Conservation (phyloP, 768 basidiomycete genomes). For the Russula sp. region DNA sequence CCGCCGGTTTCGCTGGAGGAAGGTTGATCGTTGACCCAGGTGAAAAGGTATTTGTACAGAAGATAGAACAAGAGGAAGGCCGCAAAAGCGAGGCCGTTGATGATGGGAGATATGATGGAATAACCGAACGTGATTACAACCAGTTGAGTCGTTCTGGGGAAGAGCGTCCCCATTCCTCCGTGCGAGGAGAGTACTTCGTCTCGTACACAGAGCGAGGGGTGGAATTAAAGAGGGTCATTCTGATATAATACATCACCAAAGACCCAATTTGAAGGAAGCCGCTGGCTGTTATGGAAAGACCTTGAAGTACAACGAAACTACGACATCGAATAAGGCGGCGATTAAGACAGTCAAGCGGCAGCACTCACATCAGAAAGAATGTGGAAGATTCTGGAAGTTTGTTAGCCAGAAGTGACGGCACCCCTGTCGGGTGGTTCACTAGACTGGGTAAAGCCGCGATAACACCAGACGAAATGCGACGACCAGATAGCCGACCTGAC, state of each 20-base stretch:
- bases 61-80: constrained; percentile 84
- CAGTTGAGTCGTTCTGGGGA: constrained; percentile 74
- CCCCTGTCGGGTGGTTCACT: constrained; percentile 60
- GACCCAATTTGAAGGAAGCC: constrained; percentile 78
- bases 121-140: constrained; percentile 82
- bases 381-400: constrained; percentile 81
- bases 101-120: constrained; percentile 87
- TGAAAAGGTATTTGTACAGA: constrained; percentile 59
- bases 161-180: constrained; percentile 67
- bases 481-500: constrained; percentile 88
- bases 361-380: constrained; percentile 80
- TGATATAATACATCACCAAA: constrained; percentile 85
- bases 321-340: constrained; percentile 6
- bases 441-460: constrained; percentile 64
- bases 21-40: constrained; percentile 63
- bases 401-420: constrained; percentile 68
- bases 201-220: constrained; percentile 83
- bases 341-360: not conserved
- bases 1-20: constrained; percentile 79
- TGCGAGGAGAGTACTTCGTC: constrained; percentile 72
- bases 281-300: constrained; percentile 72
- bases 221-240: constrained; percentile 80
- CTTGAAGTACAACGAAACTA: constrained; percentile 77
- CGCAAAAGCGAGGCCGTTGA: constrained; percentile 81
- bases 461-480: constrained; percentile 85